phyloP scores from a whole-genome alignment of 148 eudicot genomes.

The Rhododendron williamsianum region DNA sequence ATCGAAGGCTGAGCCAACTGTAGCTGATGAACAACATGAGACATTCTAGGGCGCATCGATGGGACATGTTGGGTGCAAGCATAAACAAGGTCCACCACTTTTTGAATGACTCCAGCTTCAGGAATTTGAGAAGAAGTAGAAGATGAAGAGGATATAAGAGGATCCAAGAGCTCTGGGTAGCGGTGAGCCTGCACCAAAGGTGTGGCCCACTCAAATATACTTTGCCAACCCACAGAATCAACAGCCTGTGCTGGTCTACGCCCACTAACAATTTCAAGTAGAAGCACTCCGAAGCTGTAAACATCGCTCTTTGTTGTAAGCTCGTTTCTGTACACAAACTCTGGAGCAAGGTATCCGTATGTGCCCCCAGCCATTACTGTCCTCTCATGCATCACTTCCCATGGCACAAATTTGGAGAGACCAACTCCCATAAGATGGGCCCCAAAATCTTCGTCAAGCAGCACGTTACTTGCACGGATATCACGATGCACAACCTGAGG shows the following conservation, averaged over 20 bases:
- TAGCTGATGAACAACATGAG: slow-evolving; percentile 93
- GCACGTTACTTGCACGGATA: slow-evolving; percentile 82
- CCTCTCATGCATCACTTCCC: slow-evolving; percentile 94
- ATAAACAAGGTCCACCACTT: slow-evolving; percentile 91
- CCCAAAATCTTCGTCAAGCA: slow-evolving; percentile 79
- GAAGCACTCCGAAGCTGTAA: slow-evolving; percentile 84
- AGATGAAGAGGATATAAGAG: slow-evolving; percentile 45
- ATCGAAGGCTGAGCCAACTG: slow-evolving; percentile 49
- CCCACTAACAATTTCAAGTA: slow-evolving; percentile 83
- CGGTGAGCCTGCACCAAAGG: slow-evolving; percentile 77
- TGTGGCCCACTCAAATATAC: slow-evolving; percentile 95
- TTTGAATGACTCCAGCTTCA: slow-evolving; percentile 75
- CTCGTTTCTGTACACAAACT: slow-evolving; percentile 87
- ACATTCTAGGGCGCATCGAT: slow-evolving; percentile 92
- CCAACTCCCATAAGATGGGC: slow-evolving; percentile 93
- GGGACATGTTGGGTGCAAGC: slow-evolving; percentile 88
- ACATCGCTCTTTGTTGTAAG: slow-evolving; percentile 94
- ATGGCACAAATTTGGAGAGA: slow-evolving; percentile 84
- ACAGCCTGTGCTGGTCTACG: slow-evolving; percentile 90
- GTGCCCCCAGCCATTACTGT: slow-evolving; percentile 93
- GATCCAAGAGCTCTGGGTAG: slow-evolving; percentile 73
- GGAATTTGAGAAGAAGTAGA: slow-evolving; percentile 54
- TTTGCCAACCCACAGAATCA: slow-evolving; percentile 86
- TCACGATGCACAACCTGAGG: slow-evolving; percentile 94
- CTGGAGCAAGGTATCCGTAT: slow-evolving; percentile 85